These are phyloP conservation scores for Rhizodiscina lignyota DNA, from an alignment of 495 filamentous ascomycete species.

Conservation along the genomic window DNA sequence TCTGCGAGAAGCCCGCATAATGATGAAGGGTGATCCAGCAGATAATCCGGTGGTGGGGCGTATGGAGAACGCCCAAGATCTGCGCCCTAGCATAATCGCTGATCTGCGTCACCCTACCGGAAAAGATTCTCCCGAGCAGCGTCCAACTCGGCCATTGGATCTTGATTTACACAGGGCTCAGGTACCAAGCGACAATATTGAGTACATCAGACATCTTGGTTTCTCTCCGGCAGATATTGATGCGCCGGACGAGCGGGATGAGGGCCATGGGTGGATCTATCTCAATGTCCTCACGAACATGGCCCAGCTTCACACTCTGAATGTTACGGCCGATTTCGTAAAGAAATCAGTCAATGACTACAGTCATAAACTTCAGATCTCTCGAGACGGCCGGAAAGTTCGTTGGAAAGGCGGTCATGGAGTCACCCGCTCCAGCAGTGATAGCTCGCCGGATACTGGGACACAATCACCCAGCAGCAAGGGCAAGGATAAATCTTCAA, in stretches of 20 bases:
- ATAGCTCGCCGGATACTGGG: slow-evolving; percentile 26
- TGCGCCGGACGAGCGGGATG: slow-evolving; percentile 22
- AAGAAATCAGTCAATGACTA: slow-evolving; percentile 44
- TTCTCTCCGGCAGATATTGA: slow-evolving; percentile 38
- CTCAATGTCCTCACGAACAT: slow-evolving; percentile 68
- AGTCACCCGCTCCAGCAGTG: slow-evolving; percentile 40
- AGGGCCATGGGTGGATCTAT: slow-evolving; percentile 54
- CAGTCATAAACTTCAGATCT: slow-evolving; percentile 56
- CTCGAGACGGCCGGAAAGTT: slow-evolving; percentile 53
- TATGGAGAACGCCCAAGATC: not conserved
- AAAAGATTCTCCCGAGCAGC: slow-evolving; percentile 31
- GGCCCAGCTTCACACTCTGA: slow-evolving; percentile 64
- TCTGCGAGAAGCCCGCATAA: slow-evolving; percentile 31
- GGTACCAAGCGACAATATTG: slow-evolving; percentile 52
- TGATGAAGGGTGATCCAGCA: slow-evolving; percentile 11
- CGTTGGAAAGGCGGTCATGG: slow-evolving; percentile 54
- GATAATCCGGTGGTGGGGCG: not conserved
- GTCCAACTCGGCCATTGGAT: slow-evolving; percentile 56
- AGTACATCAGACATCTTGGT: slow-evolving; percentile 57
- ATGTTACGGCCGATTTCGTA: slow-evolving; percentile 58
- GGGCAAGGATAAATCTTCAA: slow-evolving; percentile 22
- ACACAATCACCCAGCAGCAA: too few relatives aligned
- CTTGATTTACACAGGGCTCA: slow-evolving; percentile 52
- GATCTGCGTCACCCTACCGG: not conserved
- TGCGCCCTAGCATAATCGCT: too few relatives aligned